A percentile compares a stretch with the other conserved stretches of the same genome.
These are phyloP conservation scores for Coemansia biformis DNA, from an alignment of 192 early-diverging fungal genomes.

Conservation along the genomic window DNA sequence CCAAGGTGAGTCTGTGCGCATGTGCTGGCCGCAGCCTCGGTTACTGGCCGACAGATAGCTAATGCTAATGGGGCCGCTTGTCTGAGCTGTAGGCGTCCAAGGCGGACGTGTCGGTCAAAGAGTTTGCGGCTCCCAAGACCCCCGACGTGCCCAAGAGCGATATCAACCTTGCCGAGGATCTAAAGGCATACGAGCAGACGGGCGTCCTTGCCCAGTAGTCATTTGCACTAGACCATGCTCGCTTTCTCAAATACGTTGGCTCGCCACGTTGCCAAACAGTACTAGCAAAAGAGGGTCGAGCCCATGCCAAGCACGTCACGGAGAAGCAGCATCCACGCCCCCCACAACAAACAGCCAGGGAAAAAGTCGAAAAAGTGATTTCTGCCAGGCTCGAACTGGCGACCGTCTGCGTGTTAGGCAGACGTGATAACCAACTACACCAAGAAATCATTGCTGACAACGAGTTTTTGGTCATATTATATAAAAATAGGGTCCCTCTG, in stretches of 20 bases:
- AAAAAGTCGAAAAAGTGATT: background rate
- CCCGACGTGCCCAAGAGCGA: slow-evolving; percentile 42
- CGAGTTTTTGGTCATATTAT: too few species aligned
- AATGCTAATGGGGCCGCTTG: too few species aligned
- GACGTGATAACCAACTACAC: too few species aligned
- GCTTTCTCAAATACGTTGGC: background rate
- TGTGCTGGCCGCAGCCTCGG: background rate
- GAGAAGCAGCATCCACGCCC: too few species aligned
- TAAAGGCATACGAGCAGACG: slow-evolving; percentile 42
- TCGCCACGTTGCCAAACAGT: background rate
- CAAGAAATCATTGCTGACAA: too few species aligned
- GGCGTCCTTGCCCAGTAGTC: slow-evolving; percentile 25
- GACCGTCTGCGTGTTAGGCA: too few species aligned
- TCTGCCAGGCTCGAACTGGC: too few species aligned
- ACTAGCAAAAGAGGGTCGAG: too few species aligned
- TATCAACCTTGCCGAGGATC: slow-evolving; percentile 26
- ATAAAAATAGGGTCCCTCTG: too few species aligned
- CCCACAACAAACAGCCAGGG: background rate
- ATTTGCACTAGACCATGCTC: background rate
- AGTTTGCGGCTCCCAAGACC: slow-evolving; percentile 34
- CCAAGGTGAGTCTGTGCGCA: slow-evolving; percentile 17
- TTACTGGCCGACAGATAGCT: too few species aligned
- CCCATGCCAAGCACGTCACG: too few species aligned
- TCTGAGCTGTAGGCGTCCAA: slow-evolving; percentile 19
- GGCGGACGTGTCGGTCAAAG: slow-evolving; percentile 42